Evolutionary conservation across 2,329 filamentous ascomycete genomes (phyloP), one percentile per base, ranked within the genome.

Genomic region (Clarireedia monteithiana): DNA sequence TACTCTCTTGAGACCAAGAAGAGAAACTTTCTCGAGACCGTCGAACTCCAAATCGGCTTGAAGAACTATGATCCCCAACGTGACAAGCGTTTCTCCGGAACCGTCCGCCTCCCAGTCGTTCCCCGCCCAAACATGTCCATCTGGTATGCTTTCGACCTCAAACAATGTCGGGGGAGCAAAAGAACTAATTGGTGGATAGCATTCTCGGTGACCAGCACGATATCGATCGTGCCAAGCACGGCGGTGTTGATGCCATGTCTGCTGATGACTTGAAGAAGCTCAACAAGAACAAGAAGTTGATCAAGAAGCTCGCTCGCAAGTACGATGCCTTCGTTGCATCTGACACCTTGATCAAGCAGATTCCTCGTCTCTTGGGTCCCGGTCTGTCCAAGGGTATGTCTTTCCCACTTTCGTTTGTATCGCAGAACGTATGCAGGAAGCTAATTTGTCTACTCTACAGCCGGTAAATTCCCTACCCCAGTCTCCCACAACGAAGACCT

Each of bases 281-380:
- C 69, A 99, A 99, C 88, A 99, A 99, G 90, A 99, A 99, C 90
- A 97, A 99, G 89, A 99, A 99, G 88, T 87, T 97, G 73, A 96
- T 99, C 87, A 99, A 99, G 91, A 99, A 99, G 88, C 89, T 99
- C 67, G 94, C 94, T 64, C 91, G 91, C 86, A 99, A 99, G 84
- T 97, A 99, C 86, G 94, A 99, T 78, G 94, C 94, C 70, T 99
- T 99, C 81, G 79, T 99, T 74, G 88, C 94, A 75, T 97, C 92
- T 74, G 94, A 99, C 74, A 81, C 88, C 72, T 81, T 99, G 73
- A 96, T 99, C 87, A 96, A 96, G 88, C 91, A 96, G 84, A 97
- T 99, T 71, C 94, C 94, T 70, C 94, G 94, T 96, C 91, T 99
- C 76, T 81, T 99, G 75, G 94, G 94, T 77, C 94, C 91, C 70